phyloP scores from a whole-genome alignment of 495 filamentous ascomycete genomes.

The Venustampulla echinocandica region DNA sequence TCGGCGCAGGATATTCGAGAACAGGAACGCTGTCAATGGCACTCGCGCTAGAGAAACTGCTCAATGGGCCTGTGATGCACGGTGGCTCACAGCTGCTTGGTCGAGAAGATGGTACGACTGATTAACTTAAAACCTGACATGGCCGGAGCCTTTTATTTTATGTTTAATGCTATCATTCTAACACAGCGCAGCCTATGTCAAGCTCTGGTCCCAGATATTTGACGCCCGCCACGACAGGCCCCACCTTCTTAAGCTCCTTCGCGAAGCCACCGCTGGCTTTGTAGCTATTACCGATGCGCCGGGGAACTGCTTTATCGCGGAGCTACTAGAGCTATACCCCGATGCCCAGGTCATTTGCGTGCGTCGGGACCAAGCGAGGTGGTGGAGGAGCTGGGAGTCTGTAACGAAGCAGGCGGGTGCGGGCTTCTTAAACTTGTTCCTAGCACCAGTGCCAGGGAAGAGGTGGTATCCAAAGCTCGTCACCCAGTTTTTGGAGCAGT shows the following conservation, averaged over 20 bases:
- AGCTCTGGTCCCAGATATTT: neutral
- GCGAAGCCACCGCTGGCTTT: neutral
- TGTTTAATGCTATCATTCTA: too few species aligned
- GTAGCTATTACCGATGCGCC: neutral
- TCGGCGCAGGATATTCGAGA: conserved; percentile 42
- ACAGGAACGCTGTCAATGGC: conserved; percentile 43
- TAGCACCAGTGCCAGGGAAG: neutral
- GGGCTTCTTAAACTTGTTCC: neutral
- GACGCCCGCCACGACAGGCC: neutral
- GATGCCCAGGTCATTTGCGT: neutral
- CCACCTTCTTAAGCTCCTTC: neutral
- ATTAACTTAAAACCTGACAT: too few species aligned
- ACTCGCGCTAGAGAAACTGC: conserved; percentile 35
- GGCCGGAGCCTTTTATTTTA: too few species aligned
- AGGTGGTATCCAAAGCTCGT: neutral
- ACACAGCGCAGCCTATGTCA: neutral
- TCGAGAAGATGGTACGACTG: conserved; percentile 26
- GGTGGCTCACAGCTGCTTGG: conserved; percentile 27
- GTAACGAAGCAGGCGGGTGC: neutral
- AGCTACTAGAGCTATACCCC: neutral
- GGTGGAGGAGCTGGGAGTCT: neutral
- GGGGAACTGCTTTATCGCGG: neutral
- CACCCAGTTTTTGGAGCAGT: neutral
- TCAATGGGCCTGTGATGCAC: conserved; percentile 34
- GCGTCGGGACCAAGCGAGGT: neutral